phyloP scores from a whole-genome alignment of 108 stramenopile genomes.

The Halocafeteria seosinensis region DNA sequence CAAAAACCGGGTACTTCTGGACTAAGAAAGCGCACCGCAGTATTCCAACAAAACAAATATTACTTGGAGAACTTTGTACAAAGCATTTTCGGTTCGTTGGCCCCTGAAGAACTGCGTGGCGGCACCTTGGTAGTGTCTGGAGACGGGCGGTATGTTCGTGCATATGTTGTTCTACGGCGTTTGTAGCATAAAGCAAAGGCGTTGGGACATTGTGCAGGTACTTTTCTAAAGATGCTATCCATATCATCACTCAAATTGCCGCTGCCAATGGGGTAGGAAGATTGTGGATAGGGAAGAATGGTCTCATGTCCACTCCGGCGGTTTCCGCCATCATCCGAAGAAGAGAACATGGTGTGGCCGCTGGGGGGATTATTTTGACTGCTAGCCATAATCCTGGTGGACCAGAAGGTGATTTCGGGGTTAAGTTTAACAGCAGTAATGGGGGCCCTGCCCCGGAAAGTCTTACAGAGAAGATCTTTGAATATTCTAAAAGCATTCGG shows the following conservation, averaged over 20 bases:
- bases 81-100: conserved; percentile 72
- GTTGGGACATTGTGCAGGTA: conserved; percentile 40
- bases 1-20: conserved; percentile 99
- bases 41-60: conserved; percentile 64
- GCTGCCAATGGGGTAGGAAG: conserved; percentile 72
- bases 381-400: conserved; percentile 99
- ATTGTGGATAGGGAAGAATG: conserved; percentile 86
- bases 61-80: conserved; percentile 99
- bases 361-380: conserved; percentile 92
- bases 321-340: conserved; percentile 87
- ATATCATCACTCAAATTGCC: conserved; percentile 84
- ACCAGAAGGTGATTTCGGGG: conserved; percentile 91
- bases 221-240: conserved; percentile 81
- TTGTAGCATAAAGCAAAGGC: too few relatives aligned
- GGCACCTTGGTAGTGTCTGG: conserved; percentile 85
- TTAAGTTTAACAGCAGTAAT: conserved; percentile 98
- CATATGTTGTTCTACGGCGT: background rate
- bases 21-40: conserved; percentile 91
- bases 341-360: conserved; percentile 54
- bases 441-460: conserved; percentile 89
- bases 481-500: conserved; percentile 63
- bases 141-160: conserved; percentile 61
- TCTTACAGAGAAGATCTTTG: conserved; percentile 73
- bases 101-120: conserved; percentile 49
- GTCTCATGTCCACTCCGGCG: conserved; percentile 83